Evolutionary conservation across 148 eudicot species (phyloP), one percentile per base, ranked within the genome.

Genomic region (Rhododendron mucronatum): DNA sequence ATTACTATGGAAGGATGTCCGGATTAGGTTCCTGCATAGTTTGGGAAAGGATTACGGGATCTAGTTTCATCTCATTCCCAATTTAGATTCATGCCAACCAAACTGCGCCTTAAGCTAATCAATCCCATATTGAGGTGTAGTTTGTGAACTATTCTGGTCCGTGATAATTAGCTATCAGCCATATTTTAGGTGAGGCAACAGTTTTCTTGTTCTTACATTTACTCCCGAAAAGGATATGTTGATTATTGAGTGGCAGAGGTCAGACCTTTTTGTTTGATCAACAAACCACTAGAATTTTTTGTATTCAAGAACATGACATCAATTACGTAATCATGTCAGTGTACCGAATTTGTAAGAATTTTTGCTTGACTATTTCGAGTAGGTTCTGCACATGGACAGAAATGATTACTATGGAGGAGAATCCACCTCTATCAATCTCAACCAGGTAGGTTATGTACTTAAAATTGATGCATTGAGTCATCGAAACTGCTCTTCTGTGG

Each of bases 331-430:
- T n/a, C 12, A 26, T 26, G 33, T 80, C 1, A 18, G 45, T 26
- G 2, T 47, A 26, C 82, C 5, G 15, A 21, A 80, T 3, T 3
- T 1, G 45, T 47, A 23, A 39, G 80, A 53, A 51, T n/a, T 37
- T 81, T 35, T 77, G 28, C 44, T 47, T 51, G 11, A 48, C 69
- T 77, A 37, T 83, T 71, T 86, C 65, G 23, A 78, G 69, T 81
- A 92, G 93, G 94, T 92, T 44, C 90, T 92, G 61, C 94, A 91
- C 86, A 92, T 92, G 92, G 94, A 92, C 67, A 90, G 94, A 65
- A 91, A 92, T 88, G 94, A 92, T 78, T 91, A 92, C 86, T 91
- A 91, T 74, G 94, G 94, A 63, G 93, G 92, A 74, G 94, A 92
- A 75, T 92, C 94, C 67, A 91, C 93, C 30, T 92, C 93, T 47